phyloP scores from a whole-genome alignment of 148 eudicot genomes.

The Rhododendron kiyosumense region DNA sequence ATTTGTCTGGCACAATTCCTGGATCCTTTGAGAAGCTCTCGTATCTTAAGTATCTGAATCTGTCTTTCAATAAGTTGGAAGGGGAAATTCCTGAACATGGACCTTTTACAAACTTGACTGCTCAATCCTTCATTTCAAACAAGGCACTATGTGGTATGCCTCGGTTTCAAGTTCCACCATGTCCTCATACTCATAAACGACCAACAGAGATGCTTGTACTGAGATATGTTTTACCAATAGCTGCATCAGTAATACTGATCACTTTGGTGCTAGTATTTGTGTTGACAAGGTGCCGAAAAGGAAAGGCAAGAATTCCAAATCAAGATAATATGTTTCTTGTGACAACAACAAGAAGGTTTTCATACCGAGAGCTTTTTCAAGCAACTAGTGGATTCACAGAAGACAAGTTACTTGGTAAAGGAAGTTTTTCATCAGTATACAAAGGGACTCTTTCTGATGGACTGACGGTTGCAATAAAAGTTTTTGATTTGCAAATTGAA shows the following conservation, averaged over 20 bases:
- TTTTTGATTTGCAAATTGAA: conserved; percentile 3
- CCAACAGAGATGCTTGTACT: not conserved
- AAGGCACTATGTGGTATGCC: conserved; percentile 10
- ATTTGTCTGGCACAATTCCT: conserved; percentile 6
- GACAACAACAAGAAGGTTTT: not conserved
- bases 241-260: not conserved
- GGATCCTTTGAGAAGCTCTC: conserved; percentile 2
- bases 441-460: conserved; percentile 6
- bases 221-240: not conserved
- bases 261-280: not conserved
- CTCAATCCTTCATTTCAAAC: not conserved
- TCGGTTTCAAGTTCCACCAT: conserved; percentile 5
- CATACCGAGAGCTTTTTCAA: conserved; percentile 5
- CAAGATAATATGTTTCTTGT: not conserved
- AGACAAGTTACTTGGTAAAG: conserved; percentile 2
- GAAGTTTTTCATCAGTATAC: conserved; percentile 9
- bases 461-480: not conserved
- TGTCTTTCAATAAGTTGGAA: conserved; percentile 7
- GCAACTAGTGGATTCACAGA: conserved; percentile 5
- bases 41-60: not conserved
- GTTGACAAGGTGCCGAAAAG: not conserved
- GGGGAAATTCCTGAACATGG: conserved; percentile 14
- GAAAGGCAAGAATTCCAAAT: not conserved
- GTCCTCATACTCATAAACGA: not conserved
- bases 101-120: conserved; percentile 6